A percentile compares a stretch with the other conserved stretches of the same genome.
Conservation (phyloP, 2,329 filamentous ascomycete genomes). For the Penicillium concentricum region DNA sequence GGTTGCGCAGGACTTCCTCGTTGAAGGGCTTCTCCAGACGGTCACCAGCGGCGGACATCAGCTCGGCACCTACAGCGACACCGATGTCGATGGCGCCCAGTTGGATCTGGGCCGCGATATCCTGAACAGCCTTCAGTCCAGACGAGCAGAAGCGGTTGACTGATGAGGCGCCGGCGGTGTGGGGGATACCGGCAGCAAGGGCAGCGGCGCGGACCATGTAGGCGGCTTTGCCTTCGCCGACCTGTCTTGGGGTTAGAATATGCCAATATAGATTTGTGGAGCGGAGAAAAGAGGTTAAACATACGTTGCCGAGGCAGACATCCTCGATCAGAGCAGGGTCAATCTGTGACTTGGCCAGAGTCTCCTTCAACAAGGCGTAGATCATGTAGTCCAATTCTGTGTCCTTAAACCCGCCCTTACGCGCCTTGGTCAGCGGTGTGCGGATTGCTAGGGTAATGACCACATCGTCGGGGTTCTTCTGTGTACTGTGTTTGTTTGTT, state of each 20-base stretch:
- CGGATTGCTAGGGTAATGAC: slow-evolving; percentile 92
- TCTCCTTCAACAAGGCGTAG: slow-evolving; percentile 77
- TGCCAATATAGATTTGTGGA: not conserved
- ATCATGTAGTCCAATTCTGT: slow-evolving; percentile 83
- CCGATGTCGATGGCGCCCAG: slow-evolving; percentile 81
- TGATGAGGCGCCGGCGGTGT: slow-evolving; percentile 76
- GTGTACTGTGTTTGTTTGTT: slow-evolving; percentile 60
- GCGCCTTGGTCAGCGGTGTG: slow-evolving; percentile 82
- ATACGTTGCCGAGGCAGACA: slow-evolving; percentile 86
- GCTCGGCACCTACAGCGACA: slow-evolving; percentile 83
- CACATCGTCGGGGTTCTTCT: slow-evolving; percentile 92
- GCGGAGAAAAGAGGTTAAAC: slow-evolving; percentile 24
- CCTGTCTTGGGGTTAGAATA: slow-evolving; percentile 42
- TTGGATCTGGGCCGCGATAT: slow-evolving; percentile 85
- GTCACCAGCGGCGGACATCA: slow-evolving; percentile 76
- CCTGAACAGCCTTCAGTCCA: slow-evolving; percentile 89
- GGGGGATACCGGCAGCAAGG: slow-evolving; percentile 89
- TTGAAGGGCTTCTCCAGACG: slow-evolving; percentile 71
- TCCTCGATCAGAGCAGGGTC: slow-evolving; percentile 83
- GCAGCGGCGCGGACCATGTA: slow-evolving; percentile 88
- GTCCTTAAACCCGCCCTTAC: slow-evolving; percentile 95
- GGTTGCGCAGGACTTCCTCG: slow-evolving; percentile 69
- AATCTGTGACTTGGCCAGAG: slow-evolving; percentile 69
- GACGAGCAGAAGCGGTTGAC: slow-evolving; percentile 98
- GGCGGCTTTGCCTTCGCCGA: slow-evolving; percentile 79